Percentiles rank a stretch among this genome's conserved stretches.
Conservation (phyloP, 1,284 basidiomycete genomes). For the Rhodotorula sp. region DNA sequence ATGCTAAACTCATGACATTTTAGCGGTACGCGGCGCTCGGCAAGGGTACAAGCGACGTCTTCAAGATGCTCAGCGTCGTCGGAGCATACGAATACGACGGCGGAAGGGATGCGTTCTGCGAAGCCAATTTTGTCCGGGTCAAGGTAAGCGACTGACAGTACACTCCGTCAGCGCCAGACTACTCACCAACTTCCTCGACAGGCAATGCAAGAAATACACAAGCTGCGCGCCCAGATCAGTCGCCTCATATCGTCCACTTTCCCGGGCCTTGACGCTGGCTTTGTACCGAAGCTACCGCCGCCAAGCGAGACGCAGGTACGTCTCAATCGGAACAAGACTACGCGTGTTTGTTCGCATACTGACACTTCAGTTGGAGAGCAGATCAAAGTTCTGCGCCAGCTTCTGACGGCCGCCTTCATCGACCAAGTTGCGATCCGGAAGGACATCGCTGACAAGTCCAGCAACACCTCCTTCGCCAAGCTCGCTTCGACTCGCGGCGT, state of each 20-base stretch:
- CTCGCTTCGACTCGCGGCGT: slow-evolving; percentile 74
- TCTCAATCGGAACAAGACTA: neutral
- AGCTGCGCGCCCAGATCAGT: slow-evolving; percentile 86
- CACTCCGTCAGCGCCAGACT: neutral
- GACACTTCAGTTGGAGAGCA: slow-evolving; percentile 62
- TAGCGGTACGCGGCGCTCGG: slow-evolving; percentile 79
- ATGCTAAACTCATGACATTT: slow-evolving; percentile 19
- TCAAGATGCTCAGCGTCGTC: slow-evolving; percentile 83
- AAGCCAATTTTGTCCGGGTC: slow-evolving; percentile 81
- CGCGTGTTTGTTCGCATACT: too few species aligned
- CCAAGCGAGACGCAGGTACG: slow-evolving; percentile 71
- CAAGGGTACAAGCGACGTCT: slow-evolving; percentile 79
- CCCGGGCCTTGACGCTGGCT: slow-evolving; percentile 60
- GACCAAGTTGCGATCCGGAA: slow-evolving; percentile 94
- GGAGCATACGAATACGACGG: slow-evolving; percentile 94
- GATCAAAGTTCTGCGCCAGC: slow-evolving; percentile 85
- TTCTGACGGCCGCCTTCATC: slow-evolving; percentile 85
- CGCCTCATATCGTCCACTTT: slow-evolving; percentile 74
- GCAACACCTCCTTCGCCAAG: slow-evolving; percentile 60
- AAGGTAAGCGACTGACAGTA: slow-evolving; percentile 61
- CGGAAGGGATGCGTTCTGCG: slow-evolving; percentile 75
- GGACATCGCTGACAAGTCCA: slow-evolving; percentile 62
- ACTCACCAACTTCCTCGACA: slow-evolving; percentile 46
- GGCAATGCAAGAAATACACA: slow-evolving; percentile 99
- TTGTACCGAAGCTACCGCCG: slow-evolving; percentile 63